Base-by-base conservation (phyloP, 306 rosid species). In the Quercus cerris region DNA sequence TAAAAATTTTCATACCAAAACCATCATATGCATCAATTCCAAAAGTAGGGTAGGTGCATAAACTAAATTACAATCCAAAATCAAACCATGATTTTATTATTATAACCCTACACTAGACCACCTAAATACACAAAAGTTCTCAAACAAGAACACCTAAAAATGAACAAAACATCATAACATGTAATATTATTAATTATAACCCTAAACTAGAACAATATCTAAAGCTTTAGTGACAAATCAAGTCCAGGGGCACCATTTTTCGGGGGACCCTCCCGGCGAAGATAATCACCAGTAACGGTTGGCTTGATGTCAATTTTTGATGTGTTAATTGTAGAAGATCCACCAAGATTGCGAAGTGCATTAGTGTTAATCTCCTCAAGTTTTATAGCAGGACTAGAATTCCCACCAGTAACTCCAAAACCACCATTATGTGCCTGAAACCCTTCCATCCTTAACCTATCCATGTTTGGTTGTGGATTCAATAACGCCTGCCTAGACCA, bases 141-240 rank as follows among this genome's bases (percentile, higher is more conserved):
- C 4, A 49, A 49, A 49, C 5, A 49, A 41, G 46, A 49, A 49
- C 17, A 49, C 54, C 17, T 49, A 49, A 12, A 49, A 49, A 11
- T 12, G 14, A 49, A 49, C 17, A 49, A 49, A 3, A 49, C 54
- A 49, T 11, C 54, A 49, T 10, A 11, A 49, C 54, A 49, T 49
- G 54, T 49, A 49, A 49, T 49, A 49, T 12, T 49, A 49, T 49
- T 49, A 49, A 49, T 12, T 49, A 49, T 49, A 49, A 49, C 14
- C 54, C 54, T 49, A 49, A 49, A 11, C 17, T 49, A 30, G 9
- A 33, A 61, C 17, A 44, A 51, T 54, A 66, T 19, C 51, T 81
- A 89, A 59, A 90, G 92, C 74, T 83, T 90, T 2, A 91, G 89
- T 0, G 91, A 71, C 75, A 91, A 76, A 85, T 91, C 92, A 59